These are phyloP conservation scores for Furcasterigmium sp. DNA, from an alignment of 2,329 filamentous ascomycete genomes.

Conservation along the genomic window DNA sequence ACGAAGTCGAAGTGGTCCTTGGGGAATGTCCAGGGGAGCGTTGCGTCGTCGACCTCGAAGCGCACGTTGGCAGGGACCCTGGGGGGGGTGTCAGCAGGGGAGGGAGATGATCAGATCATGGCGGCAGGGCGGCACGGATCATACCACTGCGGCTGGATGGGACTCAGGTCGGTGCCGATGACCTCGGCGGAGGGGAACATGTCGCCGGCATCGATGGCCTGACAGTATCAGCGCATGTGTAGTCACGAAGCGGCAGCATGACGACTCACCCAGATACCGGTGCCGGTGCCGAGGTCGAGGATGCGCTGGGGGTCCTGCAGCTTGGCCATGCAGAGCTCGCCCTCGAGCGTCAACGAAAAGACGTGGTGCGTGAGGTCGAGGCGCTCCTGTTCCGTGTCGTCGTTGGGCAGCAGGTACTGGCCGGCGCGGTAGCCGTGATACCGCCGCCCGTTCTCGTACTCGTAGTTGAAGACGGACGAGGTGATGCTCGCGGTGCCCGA, in stretches of 20 bases:
- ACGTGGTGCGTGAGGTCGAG: constrained; percentile 51
- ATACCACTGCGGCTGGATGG: constrained; percentile 16
- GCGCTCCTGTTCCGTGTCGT: constrained; percentile 45
- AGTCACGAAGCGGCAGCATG: too few species aligned
- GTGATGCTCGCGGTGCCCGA: constrained; percentile 20
- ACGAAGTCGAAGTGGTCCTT: constrained; percentile 51
- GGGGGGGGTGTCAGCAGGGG: too few species aligned
- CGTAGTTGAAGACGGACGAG: constrained; percentile 26
- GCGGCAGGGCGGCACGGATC: too few species aligned
- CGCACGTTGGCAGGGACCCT: constrained; percentile 55
- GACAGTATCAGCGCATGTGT: neutral
- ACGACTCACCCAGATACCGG: constrained; percentile 13
- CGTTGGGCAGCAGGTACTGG: constrained; percentile 18
- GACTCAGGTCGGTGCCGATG: constrained; percentile 18
- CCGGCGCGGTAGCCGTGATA: constrained; percentile 32
- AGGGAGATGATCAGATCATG: too few species aligned
- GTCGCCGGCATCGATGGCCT: constrained; percentile 39
- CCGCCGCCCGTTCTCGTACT: constrained; percentile 33
- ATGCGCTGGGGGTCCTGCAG: constrained; percentile 11
- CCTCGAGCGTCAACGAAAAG: constrained; percentile 38
- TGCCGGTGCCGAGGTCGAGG: constrained; percentile 16
- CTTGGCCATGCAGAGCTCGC: constrained; percentile 24
- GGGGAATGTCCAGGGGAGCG: constrained; percentile 41
- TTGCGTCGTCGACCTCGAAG: constrained; percentile 60
- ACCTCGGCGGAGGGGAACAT: constrained; percentile 14